Evolutionary conservation across 2,329 filamentous ascomycete species (phyloP).

Genomic region (Tolypocladium inflatum): DNA sequence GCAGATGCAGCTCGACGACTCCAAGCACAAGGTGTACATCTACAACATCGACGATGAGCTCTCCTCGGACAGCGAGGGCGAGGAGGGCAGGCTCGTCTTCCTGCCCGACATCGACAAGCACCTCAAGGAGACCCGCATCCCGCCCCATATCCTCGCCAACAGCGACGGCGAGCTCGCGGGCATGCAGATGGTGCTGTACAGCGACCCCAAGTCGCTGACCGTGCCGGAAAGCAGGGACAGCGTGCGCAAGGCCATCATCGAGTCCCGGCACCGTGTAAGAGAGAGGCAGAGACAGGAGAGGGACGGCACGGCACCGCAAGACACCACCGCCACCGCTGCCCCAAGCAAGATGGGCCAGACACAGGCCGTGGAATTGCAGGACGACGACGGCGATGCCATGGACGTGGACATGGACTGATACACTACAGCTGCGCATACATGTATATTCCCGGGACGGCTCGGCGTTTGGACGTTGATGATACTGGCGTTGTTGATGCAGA

Average conservation of each 20-base stretch:
- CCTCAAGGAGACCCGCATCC: constrained; percentile 60
- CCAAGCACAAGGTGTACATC: constrained; percentile 81
- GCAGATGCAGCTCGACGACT: constrained; percentile 80
- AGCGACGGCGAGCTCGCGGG: constrained; percentile 44
- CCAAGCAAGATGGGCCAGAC: not conserved
- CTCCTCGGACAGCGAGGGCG: constrained; percentile 36
- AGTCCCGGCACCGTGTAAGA: constrained; percentile 60
- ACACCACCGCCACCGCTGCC: not conserved
- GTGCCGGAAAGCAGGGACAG: constrained; percentile 67
- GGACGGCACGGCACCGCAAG: constrained; percentile 10
- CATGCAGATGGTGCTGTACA: constrained; percentile 77
- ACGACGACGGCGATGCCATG: constrained; percentile 54
- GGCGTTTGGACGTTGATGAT: not conserved
- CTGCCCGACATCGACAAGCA: constrained; percentile 79
- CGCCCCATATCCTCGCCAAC: constrained; percentile 54
- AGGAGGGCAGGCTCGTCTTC: constrained; percentile 60
- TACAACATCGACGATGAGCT: constrained; percentile 85
- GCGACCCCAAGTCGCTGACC: constrained; percentile 65
- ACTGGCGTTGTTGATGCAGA: not conserved
- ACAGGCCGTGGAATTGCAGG: constrained; percentile 5
- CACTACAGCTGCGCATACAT: not conserved
- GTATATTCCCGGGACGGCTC: not conserved
- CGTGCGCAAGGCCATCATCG: constrained; percentile 75
- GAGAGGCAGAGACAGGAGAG: constrained; percentile 42
- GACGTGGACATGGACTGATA: constrained; percentile 52